Conservation (phyloP, 306 rosid species). For the Rosa lucieae region DNA sequence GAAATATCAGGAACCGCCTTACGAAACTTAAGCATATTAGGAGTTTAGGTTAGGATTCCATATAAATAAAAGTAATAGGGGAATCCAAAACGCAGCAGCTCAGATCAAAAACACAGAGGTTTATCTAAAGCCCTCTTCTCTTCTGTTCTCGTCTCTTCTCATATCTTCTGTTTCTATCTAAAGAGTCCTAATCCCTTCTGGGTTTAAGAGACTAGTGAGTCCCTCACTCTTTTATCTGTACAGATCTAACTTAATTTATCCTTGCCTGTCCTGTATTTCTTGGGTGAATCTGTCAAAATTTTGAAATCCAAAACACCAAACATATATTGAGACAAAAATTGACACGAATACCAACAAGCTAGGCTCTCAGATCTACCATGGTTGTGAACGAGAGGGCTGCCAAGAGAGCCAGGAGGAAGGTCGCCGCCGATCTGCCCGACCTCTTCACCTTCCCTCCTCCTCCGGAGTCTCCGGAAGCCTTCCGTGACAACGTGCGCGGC, state of each 20-base stretch:
- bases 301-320: conserved; percentile 5
- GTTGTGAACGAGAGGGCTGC: conserved; percentile 20
- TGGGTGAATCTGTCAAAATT: background rate
- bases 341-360: background rate
- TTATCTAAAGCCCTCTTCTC: background rate
- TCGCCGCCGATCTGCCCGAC: conserved; percentile 25
- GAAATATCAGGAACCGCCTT: conserved; percentile 6
- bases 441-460: conserved; percentile 25
- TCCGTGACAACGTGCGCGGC: conserved; percentile 19
- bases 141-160: background rate
- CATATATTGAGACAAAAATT: background rate
- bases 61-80: background rate
- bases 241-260: background rate
- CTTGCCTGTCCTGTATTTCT: background rate
- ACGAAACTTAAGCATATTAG: background rate
- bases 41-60: background rate
- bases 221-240: background rate
- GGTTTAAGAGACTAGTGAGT: conserved; percentile 1
- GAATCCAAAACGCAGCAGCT: conserved; percentile 7
- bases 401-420: conserved; percentile 26
- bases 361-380: conserved; percentile 24
- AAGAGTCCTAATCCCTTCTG: background rate
- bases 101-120: background rate
- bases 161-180: background rate
- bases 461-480: conserved; percentile 4